phyloP scores from a whole-genome alignment of 228 moss, liverwort and hornwort genomes.

The Sphagnum fallax region DNA sequence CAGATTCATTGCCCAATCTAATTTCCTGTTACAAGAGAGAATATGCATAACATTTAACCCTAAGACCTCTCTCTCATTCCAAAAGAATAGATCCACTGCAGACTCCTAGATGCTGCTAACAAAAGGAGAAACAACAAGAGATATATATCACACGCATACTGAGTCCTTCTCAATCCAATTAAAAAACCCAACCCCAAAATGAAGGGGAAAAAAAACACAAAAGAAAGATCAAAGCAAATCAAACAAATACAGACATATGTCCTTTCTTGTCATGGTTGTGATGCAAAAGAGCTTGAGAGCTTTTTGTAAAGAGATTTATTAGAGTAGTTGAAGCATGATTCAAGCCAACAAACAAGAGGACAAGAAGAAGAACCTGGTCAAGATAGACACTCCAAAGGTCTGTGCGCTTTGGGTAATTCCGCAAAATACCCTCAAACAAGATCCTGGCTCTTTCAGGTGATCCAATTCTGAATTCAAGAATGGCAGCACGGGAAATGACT shows the following conservation, averaged over 20 bases:
- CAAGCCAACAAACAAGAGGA: neutral
- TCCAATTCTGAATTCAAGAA: conserved; percentile 83
- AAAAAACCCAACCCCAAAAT: no score
- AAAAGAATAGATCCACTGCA: neutral
- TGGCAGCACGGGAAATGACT: conserved; percentile 79
- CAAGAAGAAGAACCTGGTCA: conserved; percentile 59
- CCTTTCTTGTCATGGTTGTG: neutral
- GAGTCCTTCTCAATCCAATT: no score
- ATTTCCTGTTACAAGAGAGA: conserved; percentile 52
- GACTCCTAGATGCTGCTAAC: no score
- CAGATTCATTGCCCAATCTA: conserved; percentile 49
- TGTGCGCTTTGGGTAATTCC: conserved; percentile 79
- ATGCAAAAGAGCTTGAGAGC: no score
- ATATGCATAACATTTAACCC: no score
- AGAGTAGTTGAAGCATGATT: neutral
- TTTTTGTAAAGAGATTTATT: no score
- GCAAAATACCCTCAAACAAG: conserved; percentile 87
- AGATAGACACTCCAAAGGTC: conserved; percentile 97
- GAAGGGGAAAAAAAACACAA: neutral
- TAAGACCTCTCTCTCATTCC: neutral
- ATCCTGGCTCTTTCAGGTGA: conserved; percentile 80
- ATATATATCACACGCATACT: no score
- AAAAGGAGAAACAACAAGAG: no score
- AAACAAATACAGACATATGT: neutral
- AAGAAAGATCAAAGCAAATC: neutral